Evolutionary conservation across 495 filamentous ascomycete species (phyloP), one percentile per base, ranked within the genome.

Genomic region (Penicillium parvum): DNA sequence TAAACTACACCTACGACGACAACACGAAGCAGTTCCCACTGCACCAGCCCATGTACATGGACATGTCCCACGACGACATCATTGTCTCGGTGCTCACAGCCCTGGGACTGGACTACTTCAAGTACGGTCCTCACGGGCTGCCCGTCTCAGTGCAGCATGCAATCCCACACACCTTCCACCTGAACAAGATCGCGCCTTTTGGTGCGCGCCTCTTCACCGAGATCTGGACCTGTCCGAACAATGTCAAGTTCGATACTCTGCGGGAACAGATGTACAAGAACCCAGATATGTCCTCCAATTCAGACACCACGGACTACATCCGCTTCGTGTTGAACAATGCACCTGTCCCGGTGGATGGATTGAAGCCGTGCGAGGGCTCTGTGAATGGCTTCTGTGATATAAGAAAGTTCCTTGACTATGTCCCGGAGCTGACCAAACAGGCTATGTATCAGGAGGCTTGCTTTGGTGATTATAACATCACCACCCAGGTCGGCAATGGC

Each of bases 171-270:
- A 52, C 32, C 12, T 64, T 64, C 46, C 17, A 37, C 11, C 14
- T 61, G 2, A 50, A 47, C 15, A 28, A 64, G 16, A 48, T 84
- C 11, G 70, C 74, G 21, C 79, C 80, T 0, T 85, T 83, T 45
- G 81, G 69, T 7, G 77, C 77, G 0, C 65, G 79, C 8, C 58
- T 85, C 1, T 73, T 79, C 55, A 82, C 82, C 21, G 81, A 85
- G 50, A 57, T 85, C 42, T 64, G 60, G 60, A 61, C 55, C 2
- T 64, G 60, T 28, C 57, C 60, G 2, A 29, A 32, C 9, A 34
- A 53, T 11, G 25, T 37, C 9, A 40, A 39, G 7, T 52, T 64
- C n/a, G 29, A 57, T 9, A 22, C 45, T 12, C 43, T 64, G 4
- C 45, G 50, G 23, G 41, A 47, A 3, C 49, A 53, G 11, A 40